Evolutionary conservation across 257 asterid genomes (phyloP), one percentile per base, ranked within the genome.

Genomic region (Plectranthus barbatus): DNA sequence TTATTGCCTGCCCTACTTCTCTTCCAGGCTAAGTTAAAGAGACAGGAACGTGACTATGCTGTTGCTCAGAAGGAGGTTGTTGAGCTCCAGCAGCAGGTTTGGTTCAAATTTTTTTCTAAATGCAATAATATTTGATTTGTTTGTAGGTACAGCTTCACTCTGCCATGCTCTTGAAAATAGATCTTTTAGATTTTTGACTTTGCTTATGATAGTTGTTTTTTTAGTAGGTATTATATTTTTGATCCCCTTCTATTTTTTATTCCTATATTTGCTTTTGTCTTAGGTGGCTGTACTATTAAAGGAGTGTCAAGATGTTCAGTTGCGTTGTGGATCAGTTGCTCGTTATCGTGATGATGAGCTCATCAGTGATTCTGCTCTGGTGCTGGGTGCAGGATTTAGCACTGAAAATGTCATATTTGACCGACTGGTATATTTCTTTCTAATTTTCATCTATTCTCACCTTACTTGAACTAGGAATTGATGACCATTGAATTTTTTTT

Each of bases 271-370:
- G 46, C 52, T 67, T 9, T 47, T 67, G 9, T 45, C 76, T 56
- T 72, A 90, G 97, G 95, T 92, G 72, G 74, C 99, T 64, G 70
- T 83, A 40, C 95, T 92, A 52, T 56, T 89, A 55, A 92, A 89
- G 86, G 97, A 92, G 67, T 89, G 99, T 54, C 88, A 91, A 62
- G 96, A 89, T 77, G 77, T 92, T 69, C 99, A 92, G 76, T 56
- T 92, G 71, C 99, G 97, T 17, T 79, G 90, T 81, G 99, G 99
- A 74, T 83, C 84, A 12, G 68, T 59, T 67, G 62, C 72, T 68
- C 75, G 49, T 41, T 74, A 72, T 58, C 21, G 54, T 64, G 78
- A 68, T 62, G 74, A 75, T 59, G 77, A 69, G 60, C 41, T 49
- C 61, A 13, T 64, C 37, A 24, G 69, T 68, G 71, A 65, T 72